These are phyloP conservation scores for Adansonia gregorii DNA, from an alignment of 441 rosid species.

Conservation along the genomic window DNA sequence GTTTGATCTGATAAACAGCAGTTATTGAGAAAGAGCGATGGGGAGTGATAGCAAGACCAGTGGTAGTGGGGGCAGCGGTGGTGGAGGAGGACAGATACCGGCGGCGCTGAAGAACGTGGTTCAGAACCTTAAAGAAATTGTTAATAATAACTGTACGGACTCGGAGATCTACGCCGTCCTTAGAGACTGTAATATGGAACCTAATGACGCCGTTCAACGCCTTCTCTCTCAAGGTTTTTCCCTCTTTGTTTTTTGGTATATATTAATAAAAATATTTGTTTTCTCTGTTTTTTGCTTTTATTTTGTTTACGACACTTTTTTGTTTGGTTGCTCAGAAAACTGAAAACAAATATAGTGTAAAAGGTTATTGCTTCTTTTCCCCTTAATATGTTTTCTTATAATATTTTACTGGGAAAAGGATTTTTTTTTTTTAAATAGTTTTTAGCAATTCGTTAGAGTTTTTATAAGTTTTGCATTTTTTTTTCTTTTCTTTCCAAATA, in stretches of 20 bases:
- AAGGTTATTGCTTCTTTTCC: not conserved
- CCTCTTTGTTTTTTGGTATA: not conserved
- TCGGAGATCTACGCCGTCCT: conserved; percentile 58
- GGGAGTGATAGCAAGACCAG: conserved; percentile 37
- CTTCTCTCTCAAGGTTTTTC: conserved; percentile 60
- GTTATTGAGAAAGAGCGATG: conserved; percentile 27
- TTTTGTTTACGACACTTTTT: not conserved
- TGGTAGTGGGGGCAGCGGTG: conserved; percentile 29
- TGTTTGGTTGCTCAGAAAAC: conserved; percentile 18
- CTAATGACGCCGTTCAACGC: conserved; percentile 58
- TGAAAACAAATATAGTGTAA: not conserved
- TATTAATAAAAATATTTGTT: not conserved
- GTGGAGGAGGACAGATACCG: conserved; percentile 31
- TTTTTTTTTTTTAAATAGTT: not conserved
- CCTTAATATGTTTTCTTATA: not conserved
- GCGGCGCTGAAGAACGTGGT: conserved; percentile 38
- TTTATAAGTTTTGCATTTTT: not conserved
- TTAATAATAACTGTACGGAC: conserved; percentile 45
- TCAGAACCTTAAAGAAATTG: conserved; percentile 48
- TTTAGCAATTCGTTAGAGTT: not conserved
- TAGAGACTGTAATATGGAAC: conserved; percentile 62
- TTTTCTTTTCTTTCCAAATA: not conserved
- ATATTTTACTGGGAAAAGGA: not conserved
- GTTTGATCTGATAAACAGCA: too few species aligned
- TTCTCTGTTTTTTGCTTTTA: not conserved